phyloP scores from a whole-genome alignment of 768 basidiomycete genomes.

The Neoboletus subvelutipes region DNA sequence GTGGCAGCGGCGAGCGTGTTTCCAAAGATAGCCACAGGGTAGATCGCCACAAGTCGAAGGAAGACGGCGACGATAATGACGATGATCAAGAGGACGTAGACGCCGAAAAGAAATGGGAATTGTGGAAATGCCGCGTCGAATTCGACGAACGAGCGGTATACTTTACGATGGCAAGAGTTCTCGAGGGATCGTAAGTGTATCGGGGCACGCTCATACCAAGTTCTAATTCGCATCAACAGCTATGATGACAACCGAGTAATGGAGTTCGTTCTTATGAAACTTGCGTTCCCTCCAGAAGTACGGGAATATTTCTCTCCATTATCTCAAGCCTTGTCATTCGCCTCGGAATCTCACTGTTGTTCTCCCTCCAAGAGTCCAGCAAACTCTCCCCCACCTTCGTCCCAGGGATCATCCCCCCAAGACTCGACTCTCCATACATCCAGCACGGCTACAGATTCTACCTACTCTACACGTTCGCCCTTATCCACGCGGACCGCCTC shows the following conservation, averaged over 20 bases:
- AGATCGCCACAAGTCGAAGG: conserved; percentile 9
- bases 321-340: conserved; percentile 14
- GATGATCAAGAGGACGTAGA: conserved; percentile 4
- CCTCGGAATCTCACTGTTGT: conserved; percentile 12
- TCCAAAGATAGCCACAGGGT: conserved; percentile 8
- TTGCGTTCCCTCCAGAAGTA: conserved; percentile 54
- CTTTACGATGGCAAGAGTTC: conserved; percentile 72
- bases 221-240: conserved; percentile 30
- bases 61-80: conserved; percentile 15
- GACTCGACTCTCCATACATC: conserved; percentile 19
- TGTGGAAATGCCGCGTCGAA: conserved; percentile 79
- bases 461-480: conserved; percentile 20
- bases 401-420: conserved; percentile 29
- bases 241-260: conserved; percentile 63
- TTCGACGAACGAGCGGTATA: conserved; percentile 70
- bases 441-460: conserved; percentile 5
- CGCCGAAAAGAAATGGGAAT: conserved; percentile 52
- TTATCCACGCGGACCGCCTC: conserved; percentile 21
- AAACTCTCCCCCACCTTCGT: conserved; percentile 30
- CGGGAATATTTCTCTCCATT: conserved; percentile 32
- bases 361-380: conserved; percentile 28
- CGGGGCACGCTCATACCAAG: neutral
- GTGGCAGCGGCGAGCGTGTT: neutral
- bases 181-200: conserved; percentile 47
- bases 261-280: conserved; percentile 70